These are phyloP conservation scores for Selenicereus undatus DNA, from an alignment of 148 eudicot species.

Conservation along the genomic window DNA sequence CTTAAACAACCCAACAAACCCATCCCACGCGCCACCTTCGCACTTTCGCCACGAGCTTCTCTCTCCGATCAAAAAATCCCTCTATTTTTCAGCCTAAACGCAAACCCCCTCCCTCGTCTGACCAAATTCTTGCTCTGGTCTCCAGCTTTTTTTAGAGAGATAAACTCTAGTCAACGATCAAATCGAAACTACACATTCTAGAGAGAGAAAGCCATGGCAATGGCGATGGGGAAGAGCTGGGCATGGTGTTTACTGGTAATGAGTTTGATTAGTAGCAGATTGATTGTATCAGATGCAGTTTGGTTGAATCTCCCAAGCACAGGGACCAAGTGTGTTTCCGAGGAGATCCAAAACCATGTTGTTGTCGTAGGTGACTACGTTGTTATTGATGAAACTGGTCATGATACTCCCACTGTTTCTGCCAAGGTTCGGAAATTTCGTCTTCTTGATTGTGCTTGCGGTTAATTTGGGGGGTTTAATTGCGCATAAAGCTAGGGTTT, in stretches of 20 bases:
- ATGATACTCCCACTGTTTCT: constrained; percentile 38
- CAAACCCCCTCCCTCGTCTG: background rate
- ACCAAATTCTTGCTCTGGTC: constrained; percentile 2
- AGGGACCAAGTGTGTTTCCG: constrained; percentile 71
- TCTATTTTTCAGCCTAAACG: background rate
- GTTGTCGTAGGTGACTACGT: constrained; percentile 60
- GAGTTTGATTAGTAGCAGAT: constrained; percentile 18
- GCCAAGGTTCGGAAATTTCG: constrained; percentile 34
- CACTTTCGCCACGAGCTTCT: background rate
- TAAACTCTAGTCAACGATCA: constrained; percentile 13
- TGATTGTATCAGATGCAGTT: constrained; percentile 31
- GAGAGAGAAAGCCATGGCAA: constrained; percentile 19
- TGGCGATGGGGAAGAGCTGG: constrained; percentile 17
- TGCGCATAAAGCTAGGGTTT: background rate
- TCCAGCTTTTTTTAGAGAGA: background rate
- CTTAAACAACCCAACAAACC: background rate
- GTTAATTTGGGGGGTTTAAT: background rate
- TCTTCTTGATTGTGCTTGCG: constrained; percentile 2
- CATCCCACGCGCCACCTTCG: background rate
- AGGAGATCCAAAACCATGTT: constrained; percentile 61
- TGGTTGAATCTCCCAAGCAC: constrained; percentile 56
- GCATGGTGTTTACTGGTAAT: constrained; percentile 14
- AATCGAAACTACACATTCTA: background rate
- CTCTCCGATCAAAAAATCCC: background rate
- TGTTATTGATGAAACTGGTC: constrained; percentile 39